Conservation (phyloP, 768 basidiomycete species). For the Mycena venus region DNA sequence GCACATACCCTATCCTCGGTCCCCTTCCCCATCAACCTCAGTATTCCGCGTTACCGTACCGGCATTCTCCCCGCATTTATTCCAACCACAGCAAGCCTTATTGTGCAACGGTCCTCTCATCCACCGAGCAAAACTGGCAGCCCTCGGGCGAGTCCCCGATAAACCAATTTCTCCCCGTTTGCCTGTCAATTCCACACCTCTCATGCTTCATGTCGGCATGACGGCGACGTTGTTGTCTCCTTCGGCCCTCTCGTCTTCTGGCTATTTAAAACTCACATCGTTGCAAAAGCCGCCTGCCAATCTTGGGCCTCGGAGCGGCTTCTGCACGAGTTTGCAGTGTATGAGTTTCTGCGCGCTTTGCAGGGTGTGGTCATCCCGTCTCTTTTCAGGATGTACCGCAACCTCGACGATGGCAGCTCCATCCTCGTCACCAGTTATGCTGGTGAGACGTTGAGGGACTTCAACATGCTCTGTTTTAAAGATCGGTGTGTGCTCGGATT, state of each 20-base stretch:
- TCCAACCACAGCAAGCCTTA: background rate
- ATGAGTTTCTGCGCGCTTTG: background rate
- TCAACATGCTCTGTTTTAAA: background rate
- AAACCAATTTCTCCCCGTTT: background rate
- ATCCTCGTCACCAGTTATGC: background rate
- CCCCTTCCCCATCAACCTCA: background rate
- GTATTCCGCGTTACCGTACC: background rate
- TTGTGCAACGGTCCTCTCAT: background rate
- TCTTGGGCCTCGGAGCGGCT: background rate
- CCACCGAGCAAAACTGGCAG: constrained; percentile 1
- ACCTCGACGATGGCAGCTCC: background rate
- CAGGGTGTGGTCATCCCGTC: constrained; percentile 5
- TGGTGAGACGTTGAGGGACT: background rate
- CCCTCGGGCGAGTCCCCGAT: background rate
- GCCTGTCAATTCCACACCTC: constrained; percentile 1
- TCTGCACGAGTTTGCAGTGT: background rate
- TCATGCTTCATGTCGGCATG: constrained; percentile 1
- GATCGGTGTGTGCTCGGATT: background rate
- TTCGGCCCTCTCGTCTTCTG: constrained; percentile 7
- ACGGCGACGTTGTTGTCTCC: background rate
- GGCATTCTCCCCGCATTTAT: constrained; percentile 4
- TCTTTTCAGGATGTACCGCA: background rate
- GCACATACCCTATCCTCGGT: background rate
- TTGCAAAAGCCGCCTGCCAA: background rate
- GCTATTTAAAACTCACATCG: background rate